Evolutionary conservation across 2,329 filamentous ascomycete species (phyloP), one percentile per base, ranked within the genome.

Genomic region (Gnomoniopsis sp.): DNA sequence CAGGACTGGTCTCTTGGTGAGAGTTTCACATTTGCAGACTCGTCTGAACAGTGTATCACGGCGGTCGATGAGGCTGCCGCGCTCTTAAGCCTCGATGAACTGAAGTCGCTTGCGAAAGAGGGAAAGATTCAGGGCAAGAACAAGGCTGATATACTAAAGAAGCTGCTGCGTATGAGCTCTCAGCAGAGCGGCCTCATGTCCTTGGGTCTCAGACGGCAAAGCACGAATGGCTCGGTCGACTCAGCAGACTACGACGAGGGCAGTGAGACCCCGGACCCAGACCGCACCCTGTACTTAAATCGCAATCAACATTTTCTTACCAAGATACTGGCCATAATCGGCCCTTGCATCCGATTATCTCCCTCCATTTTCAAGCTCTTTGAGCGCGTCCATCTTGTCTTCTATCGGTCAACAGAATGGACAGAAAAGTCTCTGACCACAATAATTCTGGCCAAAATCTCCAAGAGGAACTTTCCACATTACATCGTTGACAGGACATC

Each of bases 351-450:
- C 61, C 83, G 93, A 41, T 82, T 99, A 14, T 91, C 91, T 0
- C 74, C 88, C 0, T 75, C 83, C 0, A 82, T 88, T 0, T 83
- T 92, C 62, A 91, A 87, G 67, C 81, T 99, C 0, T 99, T 99
- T 67, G 92, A 97, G 71, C 85, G 95, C 26, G 92, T 98, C 0
- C 95, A 98, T 74, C 77, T 99, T 2, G 92, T 99, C 30, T 99
- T 97, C 71, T 98, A 98, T 72, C 84, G 93, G 59, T 97, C 93
- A 11, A 96, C 91, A 0, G 90, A 96, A 70, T 99, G 95, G 95
- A 96, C 93, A 0, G 93, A 98, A 67, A 98, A 96, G 71, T 97
- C 93, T 1, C 77, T 99, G 15, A 98, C 91, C 1, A 93, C 93
- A 0, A 93, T 98, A 55, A 96, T 99, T 48, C 81, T 99, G 6